Conservation (phyloP, 2,329 filamentous ascomycete genomes). For the Penicillium sp. region DNA sequence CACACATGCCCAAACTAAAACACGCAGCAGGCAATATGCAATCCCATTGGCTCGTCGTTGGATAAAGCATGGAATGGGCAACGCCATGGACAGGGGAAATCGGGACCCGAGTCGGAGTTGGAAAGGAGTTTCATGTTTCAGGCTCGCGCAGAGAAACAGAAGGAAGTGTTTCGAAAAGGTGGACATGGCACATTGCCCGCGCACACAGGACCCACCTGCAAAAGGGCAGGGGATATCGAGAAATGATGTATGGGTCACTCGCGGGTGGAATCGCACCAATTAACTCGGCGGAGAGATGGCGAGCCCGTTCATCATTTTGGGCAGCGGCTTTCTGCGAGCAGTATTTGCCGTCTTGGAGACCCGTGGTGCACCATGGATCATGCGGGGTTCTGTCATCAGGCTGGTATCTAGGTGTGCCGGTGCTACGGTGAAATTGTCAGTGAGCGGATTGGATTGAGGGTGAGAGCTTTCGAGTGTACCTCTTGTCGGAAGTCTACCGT, state of each 20-base stretch:
- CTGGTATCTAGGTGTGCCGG: conserved; percentile 76
- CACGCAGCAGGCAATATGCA: background rate
- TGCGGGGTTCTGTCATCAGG: conserved; percentile 83
- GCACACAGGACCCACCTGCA: conserved; percentile 1
- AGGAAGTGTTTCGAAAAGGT: background rate
- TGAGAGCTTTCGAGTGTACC: conserved; percentile 30
- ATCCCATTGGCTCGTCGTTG: background rate
- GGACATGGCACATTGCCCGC: background rate
- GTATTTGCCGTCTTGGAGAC: conserved; percentile 42
- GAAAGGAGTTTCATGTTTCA: background rate
- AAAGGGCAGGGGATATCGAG: background rate
- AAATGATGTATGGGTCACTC: conserved; percentile 8
- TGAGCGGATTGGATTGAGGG: conserved; percentile 1
- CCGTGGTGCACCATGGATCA: conserved; percentile 76
- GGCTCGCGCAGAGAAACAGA: background rate
- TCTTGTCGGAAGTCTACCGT: conserved; percentile 43
- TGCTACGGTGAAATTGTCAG: conserved; percentile 46
- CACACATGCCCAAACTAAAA: conserved; percentile 1
- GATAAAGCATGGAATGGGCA: background rate
- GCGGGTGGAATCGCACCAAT: conserved; percentile 14
- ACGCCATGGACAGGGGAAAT: background rate
- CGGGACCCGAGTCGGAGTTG: background rate
- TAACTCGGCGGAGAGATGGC: conserved; percentile 30
- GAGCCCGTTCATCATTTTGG: conserved; percentile 37
- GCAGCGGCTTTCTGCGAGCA: conserved; percentile 36